Percentiles rank a stretch among this genome's conserved stretches.
Evolutionary conservation across 208 protist genomes (phyloP).

Genomic region (Vickermania ingenoplastis): DNA sequence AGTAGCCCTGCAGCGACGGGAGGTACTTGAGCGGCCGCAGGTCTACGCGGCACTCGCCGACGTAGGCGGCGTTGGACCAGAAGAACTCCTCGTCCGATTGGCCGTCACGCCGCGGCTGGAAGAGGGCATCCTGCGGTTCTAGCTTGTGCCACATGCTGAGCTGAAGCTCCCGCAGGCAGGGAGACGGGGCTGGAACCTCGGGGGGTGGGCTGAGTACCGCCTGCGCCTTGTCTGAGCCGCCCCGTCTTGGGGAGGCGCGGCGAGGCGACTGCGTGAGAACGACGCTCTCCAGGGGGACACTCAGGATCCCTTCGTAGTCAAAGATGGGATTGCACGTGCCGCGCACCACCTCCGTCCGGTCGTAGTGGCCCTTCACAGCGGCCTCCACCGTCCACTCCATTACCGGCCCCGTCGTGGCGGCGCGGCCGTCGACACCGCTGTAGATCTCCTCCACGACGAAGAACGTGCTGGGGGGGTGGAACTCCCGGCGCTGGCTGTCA

Average conservation of each 20-base stretch:
- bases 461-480: conserved; percentile 45
- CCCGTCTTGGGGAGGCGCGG: neutral
- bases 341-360: conserved; percentile 47
- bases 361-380: conserved; percentile 44
- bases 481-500: conserved; percentile 7
- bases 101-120: neutral
- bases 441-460: conserved; percentile 74
- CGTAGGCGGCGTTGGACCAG: conserved; percentile 44
- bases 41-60: conserved; percentile 66
- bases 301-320: conserved; percentile 57
- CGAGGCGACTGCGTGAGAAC: conserved; percentile 13
- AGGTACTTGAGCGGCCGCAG: conserved; percentile 70
- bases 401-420: conserved; percentile 17
- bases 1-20: conserved; percentile 55
- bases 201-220: neutral
- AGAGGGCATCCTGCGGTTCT: neutral
- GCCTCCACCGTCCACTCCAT: conserved; percentile 60
- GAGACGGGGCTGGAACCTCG: neutral
- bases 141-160: conserved; percentile 50
- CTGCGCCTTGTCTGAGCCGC: neutral
- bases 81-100: conserved; percentile 37
- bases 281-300: conserved; percentile 32
- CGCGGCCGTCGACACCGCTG: conserved; percentile 19
- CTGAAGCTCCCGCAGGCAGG: conserved; percentile 34
- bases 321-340: conserved; percentile 44